Base-by-base conservation (phyloP, 805 yeast species). In the Kluyveromyces siamensis region DNA sequence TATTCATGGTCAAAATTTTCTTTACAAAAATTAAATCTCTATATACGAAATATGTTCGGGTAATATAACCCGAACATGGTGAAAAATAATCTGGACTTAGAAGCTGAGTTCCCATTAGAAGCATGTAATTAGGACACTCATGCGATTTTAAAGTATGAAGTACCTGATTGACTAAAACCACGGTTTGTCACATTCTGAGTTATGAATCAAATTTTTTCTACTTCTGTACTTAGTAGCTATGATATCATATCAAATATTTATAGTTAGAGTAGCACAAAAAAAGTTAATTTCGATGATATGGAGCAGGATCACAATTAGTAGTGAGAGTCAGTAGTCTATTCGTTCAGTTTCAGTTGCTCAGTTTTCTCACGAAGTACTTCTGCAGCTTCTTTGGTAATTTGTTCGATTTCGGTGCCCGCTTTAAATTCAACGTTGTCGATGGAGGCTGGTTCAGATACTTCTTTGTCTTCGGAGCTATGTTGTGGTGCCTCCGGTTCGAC, bases 401-500 rank as follows among this genome's bases (percentile, higher is more conserved):
- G 68, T 37, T 71, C 73, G 38, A 75, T 74, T 56, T 79, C 83
- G 2, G 73, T 71, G 11, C 84, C 83, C 48, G 72, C 75, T 14
- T 67, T 68, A 33, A 72, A 67, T 42, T 70, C 61, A 16, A 75
- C 72, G 17, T 66, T 66, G 6, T 59, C 67, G 1, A 52, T 44
- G 10, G 71, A 71, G 38, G 67, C 70, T 39, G 68, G 72, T n/a
- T 66, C 70, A 6, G 72, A 30, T 30, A 13, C 11, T 30, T 13
- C 35, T 1, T 73, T 52, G 17, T 74, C 74, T 36, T 73, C 80
- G 10, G 65, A 73, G 40, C 76, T 78, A 17, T 73, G 74, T 44
- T 70, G 77, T n/a, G 67, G 72, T 35, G 38, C 8, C 50, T 78
- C 83, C 14, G 79, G 82, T 48, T 79, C 83, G 41, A 85, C 79